phyloP scores from a whole-genome alignment of 1,284 basidiomycete genomes.

The Sphagnurus paluster region DNA sequence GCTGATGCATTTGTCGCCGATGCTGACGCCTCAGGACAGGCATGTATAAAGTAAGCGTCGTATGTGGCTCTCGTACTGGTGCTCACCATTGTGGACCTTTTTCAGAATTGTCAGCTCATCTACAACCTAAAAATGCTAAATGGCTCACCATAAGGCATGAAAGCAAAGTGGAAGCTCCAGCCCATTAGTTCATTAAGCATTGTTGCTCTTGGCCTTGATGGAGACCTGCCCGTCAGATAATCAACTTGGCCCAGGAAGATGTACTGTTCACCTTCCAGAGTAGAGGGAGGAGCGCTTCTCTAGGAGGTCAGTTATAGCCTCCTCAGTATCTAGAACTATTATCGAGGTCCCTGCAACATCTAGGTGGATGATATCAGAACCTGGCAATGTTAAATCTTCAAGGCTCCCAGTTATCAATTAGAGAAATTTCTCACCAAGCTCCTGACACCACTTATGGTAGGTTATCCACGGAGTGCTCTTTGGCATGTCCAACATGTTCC shows the following conservation, averaged over 20 bases:
- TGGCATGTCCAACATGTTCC: constrained; percentile 13
- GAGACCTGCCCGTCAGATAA: too few species aligned
- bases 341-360: constrained; percentile 34
- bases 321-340: constrained; percentile 37
- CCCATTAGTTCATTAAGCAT: constrained; percentile 28
- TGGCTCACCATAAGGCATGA: constrained; percentile 12
- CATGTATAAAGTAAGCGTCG: too few species aligned
- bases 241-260: too few species aligned
- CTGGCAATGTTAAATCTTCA: constrained; percentile 24
- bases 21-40: constrained; percentile 4
- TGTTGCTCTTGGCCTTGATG: constrained; percentile 17
- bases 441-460: constrained; percentile 10
- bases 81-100: constrained; percentile 3
- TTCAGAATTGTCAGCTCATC: too few species aligned
- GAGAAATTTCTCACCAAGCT: background rate
- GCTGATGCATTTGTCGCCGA: constrained; percentile 20
- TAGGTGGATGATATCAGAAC: constrained; percentile 38
- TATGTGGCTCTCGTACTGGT: too few species aligned
- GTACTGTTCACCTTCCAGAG: too few species aligned
- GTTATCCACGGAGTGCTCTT: constrained; percentile 10
- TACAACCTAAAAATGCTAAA: background rate
- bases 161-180: constrained; percentile 13
- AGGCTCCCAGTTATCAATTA: background rate
- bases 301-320: constrained; percentile 37
- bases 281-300: constrained; percentile 36